Percentiles rank a stretch among this genome's conserved stretches.
These are phyloP conservation scores for Friedmanniomyces simplex DNA, from an alignment of 495 filamentous ascomycete genomes.

Conservation along the genomic window DNA sequence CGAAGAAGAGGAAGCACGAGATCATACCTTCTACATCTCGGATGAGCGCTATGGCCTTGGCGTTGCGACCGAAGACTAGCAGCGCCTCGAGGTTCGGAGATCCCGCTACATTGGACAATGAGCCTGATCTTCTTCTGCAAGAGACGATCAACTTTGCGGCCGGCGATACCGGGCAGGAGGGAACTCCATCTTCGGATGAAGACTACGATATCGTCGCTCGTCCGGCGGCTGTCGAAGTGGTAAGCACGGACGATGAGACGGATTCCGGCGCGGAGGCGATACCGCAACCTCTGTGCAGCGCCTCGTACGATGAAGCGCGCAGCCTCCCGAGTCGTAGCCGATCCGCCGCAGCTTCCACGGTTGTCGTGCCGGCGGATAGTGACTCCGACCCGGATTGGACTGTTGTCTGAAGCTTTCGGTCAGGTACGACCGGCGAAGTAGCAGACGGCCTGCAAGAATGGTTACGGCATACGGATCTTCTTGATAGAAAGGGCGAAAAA, in stretches of 20 bases:
- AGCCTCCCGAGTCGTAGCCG: neutral
- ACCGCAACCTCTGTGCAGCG: neutral
- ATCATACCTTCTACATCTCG: neutral
- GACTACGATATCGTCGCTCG: conserved; percentile 2
- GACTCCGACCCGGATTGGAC: conserved; percentile 11
- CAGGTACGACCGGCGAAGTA: too few species aligned
- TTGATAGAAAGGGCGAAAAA: neutral
- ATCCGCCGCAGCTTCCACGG: neutral
- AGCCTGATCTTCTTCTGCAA: too few species aligned
- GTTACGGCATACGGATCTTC: too few species aligned
- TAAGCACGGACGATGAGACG: neutral
- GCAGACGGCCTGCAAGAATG: too few species aligned
- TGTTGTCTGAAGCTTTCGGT: neutral
- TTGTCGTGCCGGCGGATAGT: too few species aligned
- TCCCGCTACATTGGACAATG: too few species aligned
- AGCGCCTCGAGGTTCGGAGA: too few species aligned
- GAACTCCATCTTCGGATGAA: neutral
- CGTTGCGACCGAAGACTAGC: neutral
- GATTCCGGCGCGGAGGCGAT: neutral
- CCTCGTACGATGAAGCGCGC: too few species aligned
- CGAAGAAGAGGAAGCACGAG: neutral
- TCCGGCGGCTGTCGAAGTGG: neutral
- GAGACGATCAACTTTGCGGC: too few species aligned
- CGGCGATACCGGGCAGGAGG: neutral
- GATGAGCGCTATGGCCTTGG: neutral